These are phyloP conservation scores for Sordariomycetes sp. DNA, from an alignment of 2,329 filamentous ascomycete species.

Conservation along the genomic window DNA sequence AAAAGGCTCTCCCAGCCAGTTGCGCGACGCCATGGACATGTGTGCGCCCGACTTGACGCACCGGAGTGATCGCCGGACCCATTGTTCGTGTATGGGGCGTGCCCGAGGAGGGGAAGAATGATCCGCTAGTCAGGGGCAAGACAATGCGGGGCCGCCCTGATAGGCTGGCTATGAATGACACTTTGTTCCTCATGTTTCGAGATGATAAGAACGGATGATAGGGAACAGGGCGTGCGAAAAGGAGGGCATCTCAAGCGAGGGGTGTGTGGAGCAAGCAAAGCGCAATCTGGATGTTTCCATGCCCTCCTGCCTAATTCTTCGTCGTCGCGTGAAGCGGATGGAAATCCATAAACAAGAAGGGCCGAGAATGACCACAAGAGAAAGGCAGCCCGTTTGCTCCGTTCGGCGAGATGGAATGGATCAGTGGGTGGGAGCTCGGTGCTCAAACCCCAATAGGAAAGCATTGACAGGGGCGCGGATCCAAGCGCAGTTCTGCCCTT, in stretches of 20 bases:
- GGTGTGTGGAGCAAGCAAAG: neutral
- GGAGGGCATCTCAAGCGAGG: neutral
- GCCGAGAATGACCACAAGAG: too few species aligned
- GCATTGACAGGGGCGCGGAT: too few species aligned
- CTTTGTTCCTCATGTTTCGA: neutral
- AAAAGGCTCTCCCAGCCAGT: neutral
- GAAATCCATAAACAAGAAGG: too few species aligned
- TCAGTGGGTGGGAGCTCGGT: too few species aligned
- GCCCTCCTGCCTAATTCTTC: too few species aligned
- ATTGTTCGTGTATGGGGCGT: neutral
- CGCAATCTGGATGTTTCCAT: neutral
- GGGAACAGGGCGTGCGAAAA: neutral
- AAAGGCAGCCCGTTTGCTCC: too few species aligned
- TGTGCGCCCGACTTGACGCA: constrained; percentile 1
- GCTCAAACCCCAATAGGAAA: too few species aligned
- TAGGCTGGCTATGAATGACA: neutral
- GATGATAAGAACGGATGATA: neutral
- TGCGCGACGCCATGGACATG: neutral
- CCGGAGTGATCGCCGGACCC: neutral
- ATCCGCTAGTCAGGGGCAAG: neutral
- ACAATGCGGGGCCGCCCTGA: neutral
- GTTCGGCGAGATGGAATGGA: too few species aligned
- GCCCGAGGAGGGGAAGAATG: neutral
- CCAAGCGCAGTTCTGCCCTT: too few species aligned
- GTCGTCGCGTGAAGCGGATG: too few species aligned